Evolutionary conservation across 495 filamentous ascomycete species (phyloP), one percentile per base, ranked within the genome.

Genomic region (Jackrogersella minutella): DNA sequence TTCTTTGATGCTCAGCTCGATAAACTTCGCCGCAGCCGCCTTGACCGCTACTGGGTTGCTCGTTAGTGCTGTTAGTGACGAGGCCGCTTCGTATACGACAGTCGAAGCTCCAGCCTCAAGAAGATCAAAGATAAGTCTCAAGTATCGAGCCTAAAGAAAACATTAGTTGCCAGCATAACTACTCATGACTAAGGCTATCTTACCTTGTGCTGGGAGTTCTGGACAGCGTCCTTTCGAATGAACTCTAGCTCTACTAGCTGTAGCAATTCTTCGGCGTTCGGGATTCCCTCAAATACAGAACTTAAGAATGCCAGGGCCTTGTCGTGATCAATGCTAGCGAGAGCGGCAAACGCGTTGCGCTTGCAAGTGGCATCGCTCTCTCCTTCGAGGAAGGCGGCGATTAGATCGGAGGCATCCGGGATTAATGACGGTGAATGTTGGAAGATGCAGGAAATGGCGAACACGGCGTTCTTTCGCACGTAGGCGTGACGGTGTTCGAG

Each of bases 11-110:
- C 90, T 90, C 1, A 99, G 87, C 74, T 99, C 96, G 57, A 97
- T 96, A 76, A 98, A 94, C 74, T 99, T 99, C 47, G 85, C 84
- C 3, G 96, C 96, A 13, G 96, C 94, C 37, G 96, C 96, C 77
- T 98, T 99, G 43, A 99, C 94, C 36, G 94, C 96, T 36, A 98
- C 95, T 7, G 96, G 94, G 78, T 98, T 99, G 76, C 86, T 96
- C 13, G 96, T 97, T 17, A 99, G 85, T 5, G 93, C 87, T 16
- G 94, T 98, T 55, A 98, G 81, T n/a, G 93, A 96, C 8, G 93
- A 96, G n/a, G 96, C 96, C 31, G 96, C 94, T 79, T 98, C 96
- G 72, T 99, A 99, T 26, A 97, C 91, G 14, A 99, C 96, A 11
- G 96, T 99, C 36, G 91, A 92, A 21, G 94, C 91, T 31, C 88